These are phyloP conservation scores for Gnomoniopsis sp. DNA, from an alignment of 2,329 filamentous ascomycete species.

Conservation along the genomic window DNA sequence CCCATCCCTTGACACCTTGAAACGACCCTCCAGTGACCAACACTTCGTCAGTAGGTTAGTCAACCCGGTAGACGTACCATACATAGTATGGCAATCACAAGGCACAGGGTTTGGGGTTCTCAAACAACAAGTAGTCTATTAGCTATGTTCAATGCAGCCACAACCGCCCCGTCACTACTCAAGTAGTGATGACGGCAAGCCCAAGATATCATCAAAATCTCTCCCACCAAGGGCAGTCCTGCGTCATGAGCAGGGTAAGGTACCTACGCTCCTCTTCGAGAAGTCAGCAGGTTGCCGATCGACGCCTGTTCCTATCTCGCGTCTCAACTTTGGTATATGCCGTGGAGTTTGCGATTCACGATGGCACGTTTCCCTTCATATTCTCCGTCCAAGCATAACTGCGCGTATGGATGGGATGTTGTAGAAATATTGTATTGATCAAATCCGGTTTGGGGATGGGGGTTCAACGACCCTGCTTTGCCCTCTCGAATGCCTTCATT, in stretches of 20 bases:
- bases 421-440: constrained; percentile 16
- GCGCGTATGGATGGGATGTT: neutral
- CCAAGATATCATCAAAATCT: too few species aligned
- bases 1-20: too few species aligned
- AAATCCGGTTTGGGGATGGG: neutral
- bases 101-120: neutral
- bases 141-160: constrained; percentile 1
- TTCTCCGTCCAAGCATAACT: neutral
- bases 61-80: too few species aligned
- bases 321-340: neutral
- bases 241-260: neutral
- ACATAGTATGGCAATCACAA: too few species aligned
- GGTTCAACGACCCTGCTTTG: constrained; percentile 7
- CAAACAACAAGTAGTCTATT: constrained; percentile 1
- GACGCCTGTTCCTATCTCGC: neutral
- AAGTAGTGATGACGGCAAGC: neutral
- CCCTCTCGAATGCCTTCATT: neutral
- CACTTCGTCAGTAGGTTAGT: too few species aligned
- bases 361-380: neutral
- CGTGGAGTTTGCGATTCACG: neutral
- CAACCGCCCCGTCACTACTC: neutral
- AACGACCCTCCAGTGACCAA: too few species aligned
- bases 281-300: neutral
- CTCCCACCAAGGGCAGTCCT: neutral
- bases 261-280: neutral